Percentiles rank a stretch among this genome's conserved stretches.
These are phyloP conservation scores for Clarireedia monteithiana DNA, from an alignment of 2,329 filamentous ascomycete species.

Conservation along the genomic window DNA sequence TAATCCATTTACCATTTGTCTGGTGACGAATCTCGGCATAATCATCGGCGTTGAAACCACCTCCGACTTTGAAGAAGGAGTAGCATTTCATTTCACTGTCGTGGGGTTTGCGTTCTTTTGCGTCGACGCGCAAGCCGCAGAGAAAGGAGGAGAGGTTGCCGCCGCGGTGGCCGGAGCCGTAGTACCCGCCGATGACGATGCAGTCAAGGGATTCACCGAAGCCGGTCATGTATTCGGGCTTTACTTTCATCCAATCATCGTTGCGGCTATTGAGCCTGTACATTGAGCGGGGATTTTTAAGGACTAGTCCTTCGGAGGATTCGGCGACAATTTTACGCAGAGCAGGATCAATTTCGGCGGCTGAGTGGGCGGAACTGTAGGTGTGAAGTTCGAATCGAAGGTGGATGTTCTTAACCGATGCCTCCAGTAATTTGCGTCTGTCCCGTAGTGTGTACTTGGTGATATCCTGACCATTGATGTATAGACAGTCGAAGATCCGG, in stretches of 20 bases:
- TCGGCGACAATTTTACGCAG: slow-evolving; percentile 80
- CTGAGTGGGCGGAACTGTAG: slow-evolving; percentile 56
- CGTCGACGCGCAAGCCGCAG: slow-evolving; percentile 73
- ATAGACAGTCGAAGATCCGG: slow-evolving; percentile 84
- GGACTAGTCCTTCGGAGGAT: slow-evolving; percentile 79
- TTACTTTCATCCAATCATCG: slow-evolving; percentile 97
- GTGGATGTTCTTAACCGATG: slow-evolving; percentile 60
- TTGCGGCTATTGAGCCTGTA: slow-evolving; percentile 87
- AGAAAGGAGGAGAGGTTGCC: slow-evolving; percentile 79
- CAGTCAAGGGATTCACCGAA: slow-evolving; percentile 92
- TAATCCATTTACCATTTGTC: slow-evolving; percentile 85
- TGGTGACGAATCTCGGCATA: slow-evolving; percentile 75
- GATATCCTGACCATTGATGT: slow-evolving; percentile 72
- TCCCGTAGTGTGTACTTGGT: slow-evolving; percentile 79
- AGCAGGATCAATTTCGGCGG: slow-evolving; percentile 68
- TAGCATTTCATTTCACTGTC: slow-evolving; percentile 66
- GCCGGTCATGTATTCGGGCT: slow-evolving; percentile 96
- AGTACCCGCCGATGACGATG: slow-evolving; percentile 85
- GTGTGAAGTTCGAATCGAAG: slow-evolving; percentile 78
- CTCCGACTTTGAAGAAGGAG: slow-evolving; percentile 98
- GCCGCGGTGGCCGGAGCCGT: slow-evolving; percentile 77
- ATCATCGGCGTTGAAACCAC: slow-evolving; percentile 78
- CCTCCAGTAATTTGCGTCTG: slow-evolving; percentile 65
- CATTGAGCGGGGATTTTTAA: slow-evolving; percentile 85
- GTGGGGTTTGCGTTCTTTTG: slow-evolving; percentile 1